Evolutionary conservation across 2,329 filamentous ascomycete species (phyloP).

Genomic region (Cryphonectria parasitica): DNA sequence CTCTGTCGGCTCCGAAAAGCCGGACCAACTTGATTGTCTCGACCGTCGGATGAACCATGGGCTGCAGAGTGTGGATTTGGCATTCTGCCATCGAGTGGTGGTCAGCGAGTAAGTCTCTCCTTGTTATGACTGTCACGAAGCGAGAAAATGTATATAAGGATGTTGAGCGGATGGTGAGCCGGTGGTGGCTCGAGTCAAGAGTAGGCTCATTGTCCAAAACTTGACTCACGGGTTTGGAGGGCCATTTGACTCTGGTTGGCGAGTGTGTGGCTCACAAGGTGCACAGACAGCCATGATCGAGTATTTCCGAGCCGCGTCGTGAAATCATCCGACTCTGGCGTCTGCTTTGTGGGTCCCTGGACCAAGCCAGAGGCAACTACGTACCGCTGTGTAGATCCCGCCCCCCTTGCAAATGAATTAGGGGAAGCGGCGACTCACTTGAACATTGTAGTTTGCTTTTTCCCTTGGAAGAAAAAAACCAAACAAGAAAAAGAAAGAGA

Average conservation of each 20-base stretch:
- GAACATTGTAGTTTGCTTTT: neutral
- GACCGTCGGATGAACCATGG: neutral
- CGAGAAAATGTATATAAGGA: neutral
- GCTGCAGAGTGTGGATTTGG: neutral
- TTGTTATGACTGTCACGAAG: neutral
- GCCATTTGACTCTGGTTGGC: neutral
- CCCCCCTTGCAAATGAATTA: slow-evolving; percentile 6
- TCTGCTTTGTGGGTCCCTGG: neutral
- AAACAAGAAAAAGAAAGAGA: neutral
- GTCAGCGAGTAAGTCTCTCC: neutral
- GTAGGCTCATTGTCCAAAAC: neutral
- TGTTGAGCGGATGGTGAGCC: neutral
- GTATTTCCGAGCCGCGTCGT: slow-evolving; percentile 3
- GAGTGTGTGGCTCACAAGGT: neutral
- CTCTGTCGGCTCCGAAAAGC: neutral
- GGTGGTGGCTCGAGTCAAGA: neutral
- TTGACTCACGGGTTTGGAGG: neutral
- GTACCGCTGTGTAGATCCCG: neutral
- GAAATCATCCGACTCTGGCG: slow-evolving; percentile 5
- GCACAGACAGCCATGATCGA: slow-evolving; percentile 4
- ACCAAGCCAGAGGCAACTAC: neutral
- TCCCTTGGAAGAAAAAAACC: neutral
- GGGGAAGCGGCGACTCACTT: neutral
- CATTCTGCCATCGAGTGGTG: neutral
- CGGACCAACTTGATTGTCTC: neutral